Evolutionary conservation across 495 filamentous ascomycete species (phyloP).

Genomic region (Opeltia flavorubescens): DNA sequence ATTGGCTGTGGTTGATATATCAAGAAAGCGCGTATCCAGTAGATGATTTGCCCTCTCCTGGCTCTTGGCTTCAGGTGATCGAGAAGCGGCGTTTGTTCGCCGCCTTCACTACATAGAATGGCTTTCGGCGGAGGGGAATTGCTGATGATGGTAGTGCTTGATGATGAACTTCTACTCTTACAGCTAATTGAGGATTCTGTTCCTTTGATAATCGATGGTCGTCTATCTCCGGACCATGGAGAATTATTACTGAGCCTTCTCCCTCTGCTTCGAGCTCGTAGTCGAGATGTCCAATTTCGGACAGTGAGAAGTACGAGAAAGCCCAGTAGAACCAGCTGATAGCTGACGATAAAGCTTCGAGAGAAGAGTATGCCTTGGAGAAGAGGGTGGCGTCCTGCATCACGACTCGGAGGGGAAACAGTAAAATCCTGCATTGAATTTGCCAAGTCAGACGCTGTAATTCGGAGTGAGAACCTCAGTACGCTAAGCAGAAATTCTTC

Average conservation of each 20-base stretch:
- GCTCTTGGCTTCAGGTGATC: not conserved
- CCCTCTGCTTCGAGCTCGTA: not conserved
- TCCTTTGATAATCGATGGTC: too few relatives aligned
- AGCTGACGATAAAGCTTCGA: not conserved
- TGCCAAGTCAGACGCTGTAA: too few relatives aligned
- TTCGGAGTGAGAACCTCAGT: too few relatives aligned
- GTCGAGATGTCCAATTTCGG: not conserved
- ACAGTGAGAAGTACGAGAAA: not conserved
- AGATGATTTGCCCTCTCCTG: not conserved
- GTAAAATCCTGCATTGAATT: too few relatives aligned
- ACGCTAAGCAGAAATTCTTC: too few relatives aligned
- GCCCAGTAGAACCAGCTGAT: not conserved
- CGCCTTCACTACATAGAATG: not conserved
- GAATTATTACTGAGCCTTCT: not conserved
- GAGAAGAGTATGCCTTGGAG: not conserved
- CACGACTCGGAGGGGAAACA: not conserved
- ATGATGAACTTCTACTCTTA: slow-evolving; percentile 6
- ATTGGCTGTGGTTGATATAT: slow-evolving; percentile 40
- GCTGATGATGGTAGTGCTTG: slow-evolving; percentile 8
- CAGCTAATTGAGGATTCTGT: not conserved
- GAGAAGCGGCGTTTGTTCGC: slow-evolving; percentile 7
- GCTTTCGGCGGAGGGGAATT: not conserved
- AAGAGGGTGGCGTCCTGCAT: not conserved
- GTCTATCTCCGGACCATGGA: too few relatives aligned
- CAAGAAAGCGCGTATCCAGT: slow-evolving; percentile 19